Conservation (phyloP, 2,329 filamentous ascomycete species). For the Helminthosporium solani region DNA sequence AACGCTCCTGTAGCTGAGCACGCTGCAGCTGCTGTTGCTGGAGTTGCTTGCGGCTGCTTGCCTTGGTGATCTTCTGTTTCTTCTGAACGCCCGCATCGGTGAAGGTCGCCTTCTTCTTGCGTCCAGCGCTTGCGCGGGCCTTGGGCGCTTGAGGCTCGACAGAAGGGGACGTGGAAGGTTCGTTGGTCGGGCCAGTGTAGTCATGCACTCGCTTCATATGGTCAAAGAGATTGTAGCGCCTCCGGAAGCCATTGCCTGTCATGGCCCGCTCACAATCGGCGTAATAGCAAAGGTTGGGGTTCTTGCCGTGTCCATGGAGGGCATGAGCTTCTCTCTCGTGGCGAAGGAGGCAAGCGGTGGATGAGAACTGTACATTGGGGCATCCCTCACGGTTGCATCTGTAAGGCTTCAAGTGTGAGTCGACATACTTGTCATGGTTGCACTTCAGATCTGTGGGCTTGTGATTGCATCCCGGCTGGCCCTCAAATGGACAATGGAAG, state of each 20-base stretch:
- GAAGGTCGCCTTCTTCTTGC: conserved; percentile 38
- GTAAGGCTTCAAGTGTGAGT: conserved; percentile 95
- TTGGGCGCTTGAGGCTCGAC: conserved; percentile 21
- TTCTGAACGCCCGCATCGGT: conserved; percentile 35
- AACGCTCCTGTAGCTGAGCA: conserved; percentile 32
- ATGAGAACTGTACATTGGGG: conserved; percentile 86
- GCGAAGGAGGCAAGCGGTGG: conserved; percentile 88
- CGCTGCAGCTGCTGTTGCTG: conserved; percentile 34
- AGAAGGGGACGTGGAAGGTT: conserved; percentile 30
- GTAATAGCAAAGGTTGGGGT: conserved; percentile 87
- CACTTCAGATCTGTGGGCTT: conserved; percentile 95
- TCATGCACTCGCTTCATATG: conserved; percentile 95
- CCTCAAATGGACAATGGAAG: conserved; percentile 90
- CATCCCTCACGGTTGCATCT: conserved; percentile 85
- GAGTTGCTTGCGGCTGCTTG: conserved; percentile 30
- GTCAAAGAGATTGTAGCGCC: conserved; percentile 93
- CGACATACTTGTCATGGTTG: conserved; percentile 98
- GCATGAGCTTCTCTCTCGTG: conserved; percentile 96
- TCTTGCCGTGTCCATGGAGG: conserved; percentile 91
- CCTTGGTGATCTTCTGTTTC: conserved; percentile 10
- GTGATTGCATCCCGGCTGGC: conserved; percentile 75
- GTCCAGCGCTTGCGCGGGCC: conserved; percentile 27
- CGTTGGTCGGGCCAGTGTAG: conserved; percentile 43
- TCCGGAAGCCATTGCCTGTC: conserved; percentile 83
- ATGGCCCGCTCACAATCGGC: conserved; percentile 82